A percentile compares a stretch with the other conserved stretches of the same genome.
phyloP scores from a whole-genome alignment of 495 filamentous ascomycete species.

The Bacidia gigantensis region DNA sequence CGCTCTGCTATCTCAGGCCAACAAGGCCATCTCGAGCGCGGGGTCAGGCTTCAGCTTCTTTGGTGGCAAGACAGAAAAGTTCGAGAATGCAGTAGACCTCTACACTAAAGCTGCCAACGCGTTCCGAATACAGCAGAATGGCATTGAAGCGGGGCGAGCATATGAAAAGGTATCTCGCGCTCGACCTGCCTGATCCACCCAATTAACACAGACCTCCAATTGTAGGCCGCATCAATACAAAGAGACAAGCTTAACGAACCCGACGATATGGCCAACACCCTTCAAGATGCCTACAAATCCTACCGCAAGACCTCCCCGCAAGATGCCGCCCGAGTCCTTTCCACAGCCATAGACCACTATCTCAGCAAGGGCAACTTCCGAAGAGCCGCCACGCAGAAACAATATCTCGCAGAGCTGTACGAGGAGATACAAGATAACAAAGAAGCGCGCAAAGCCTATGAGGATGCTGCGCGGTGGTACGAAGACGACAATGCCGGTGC shows the following conservation, averaged over 20 bases:
- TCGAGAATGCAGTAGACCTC: slow-evolving; percentile 66
- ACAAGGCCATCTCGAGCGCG: slow-evolving; percentile 57
- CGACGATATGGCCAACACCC: slow-evolving; percentile 73
- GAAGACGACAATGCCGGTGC: slow-evolving; percentile 75
- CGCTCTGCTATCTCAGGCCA: slow-evolving; percentile 42
- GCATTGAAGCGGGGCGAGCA: slow-evolving; percentile 62
- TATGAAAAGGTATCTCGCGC: slow-evolving; percentile 42
- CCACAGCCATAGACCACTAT: slow-evolving; percentile 64
- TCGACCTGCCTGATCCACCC: not conserved
- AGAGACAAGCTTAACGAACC: slow-evolving; percentile 66
- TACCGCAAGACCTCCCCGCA: slow-evolving; percentile 70
- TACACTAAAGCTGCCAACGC: slow-evolving; percentile 73
- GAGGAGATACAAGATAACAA: slow-evolving; percentile 65
- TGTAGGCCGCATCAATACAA: slow-evolving; percentile 55
- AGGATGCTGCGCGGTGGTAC: slow-evolving; percentile 74
- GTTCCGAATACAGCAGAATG: slow-evolving; percentile 59
- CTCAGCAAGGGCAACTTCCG: slow-evolving; percentile 73
- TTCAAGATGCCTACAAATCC: slow-evolving; percentile 68
- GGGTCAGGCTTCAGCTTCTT: slow-evolving; percentile 66
- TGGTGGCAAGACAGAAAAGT: slow-evolving; percentile 67
- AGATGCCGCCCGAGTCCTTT: slow-evolving; percentile 62
- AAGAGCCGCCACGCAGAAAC: slow-evolving; percentile 74
- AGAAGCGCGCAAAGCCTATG: slow-evolving; percentile 51
- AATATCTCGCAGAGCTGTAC: slow-evolving; percentile 69
- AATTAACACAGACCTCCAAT: not conserved